Base-by-base conservation (phyloP, 202 grass and related monocot genomes). In the Zoysia matrella region DNA sequence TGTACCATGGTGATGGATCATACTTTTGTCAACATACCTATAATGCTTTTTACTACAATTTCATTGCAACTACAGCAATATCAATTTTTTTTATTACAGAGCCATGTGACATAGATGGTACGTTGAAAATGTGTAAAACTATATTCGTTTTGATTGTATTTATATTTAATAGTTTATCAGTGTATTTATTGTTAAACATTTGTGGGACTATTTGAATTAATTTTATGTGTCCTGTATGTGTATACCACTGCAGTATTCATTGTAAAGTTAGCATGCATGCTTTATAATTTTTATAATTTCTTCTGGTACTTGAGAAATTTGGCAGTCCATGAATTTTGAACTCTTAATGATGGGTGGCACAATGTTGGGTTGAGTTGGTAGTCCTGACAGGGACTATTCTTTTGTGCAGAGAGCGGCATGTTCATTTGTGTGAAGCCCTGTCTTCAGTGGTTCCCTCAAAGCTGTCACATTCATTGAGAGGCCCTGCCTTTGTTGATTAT, bases 401-500 rank as follows among this genome's bases (percentile, higher is more conserved):
- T 69, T 53, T 92, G 65, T 87, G 85, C 85, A 95, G 86, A 82
- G 82, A 93, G 60, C 68, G 45, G 71, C 60, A 87, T 52, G 86
- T 74, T 77, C 73, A 67, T 83, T 63, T 98, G 57, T 85, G 78
- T 71, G 83, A 88, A 69, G 51, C 83, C 39, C 55, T 98, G 58
- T 86, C 84, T 85, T 80, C 80, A 13, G 18, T 90, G 70, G 78
- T 91, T 74, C 92, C 95, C 82, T 50, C 87, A 62, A 98, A 92
- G 76, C 64, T 98, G 47, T 89, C 75, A 55, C 84, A 88, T 79
- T 88, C 90, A 50, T 44, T 98, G 70, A 90, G 81, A 75, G 90
- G 95, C 43, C 78, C 89, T 88, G 85, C 86, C 67, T 98, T 95
- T 87, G 80, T 90, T 36, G 95, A 98, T 73, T 98, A 91, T 52